Percentiles rank a stretch among this genome's conserved stretches.
Evolutionary conservation across 2,329 filamentous ascomycete species (phyloP).

Genomic region (Alternaria sp.): DNA sequence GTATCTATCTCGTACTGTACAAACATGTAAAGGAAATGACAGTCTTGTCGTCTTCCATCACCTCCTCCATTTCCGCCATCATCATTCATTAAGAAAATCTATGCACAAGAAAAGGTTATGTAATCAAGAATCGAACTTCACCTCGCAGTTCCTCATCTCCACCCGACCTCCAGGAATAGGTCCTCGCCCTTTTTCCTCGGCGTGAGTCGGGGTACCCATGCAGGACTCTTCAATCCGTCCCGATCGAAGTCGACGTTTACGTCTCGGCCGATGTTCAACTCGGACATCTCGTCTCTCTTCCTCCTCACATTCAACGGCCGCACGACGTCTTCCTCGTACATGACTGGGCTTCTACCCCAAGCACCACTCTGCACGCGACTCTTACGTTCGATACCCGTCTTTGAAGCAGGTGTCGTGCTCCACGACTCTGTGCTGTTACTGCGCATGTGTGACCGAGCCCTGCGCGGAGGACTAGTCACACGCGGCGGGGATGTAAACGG

Average conservation of each 20-base stretch:
- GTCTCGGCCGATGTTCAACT: constrained; percentile 25
- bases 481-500: constrained; percentile 30
- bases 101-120: constrained; percentile 11
- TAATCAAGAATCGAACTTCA: constrained; percentile 9
- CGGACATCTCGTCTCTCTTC: constrained; percentile 21
- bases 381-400: constrained; percentile 23
- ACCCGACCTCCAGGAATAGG: constrained; percentile 58
- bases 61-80: neutral
- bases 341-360: constrained; percentile 35
- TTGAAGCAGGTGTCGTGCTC: constrained; percentile 24
- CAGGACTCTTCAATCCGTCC: constrained; percentile 52
- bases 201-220: constrained; percentile 70
- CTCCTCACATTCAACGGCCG: constrained; percentile 36
- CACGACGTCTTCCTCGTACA: constrained; percentile 33
- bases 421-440: constrained; percentile 34
- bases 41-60: constrained; percentile 1
- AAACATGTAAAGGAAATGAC: constrained; percentile 6
- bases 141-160: constrained; percentile 5
- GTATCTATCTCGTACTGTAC: constrained; percentile 18
- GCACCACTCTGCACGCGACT: constrained; percentile 33
- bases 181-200: constrained; percentile 71
- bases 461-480: constrained; percentile 27
- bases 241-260: constrained; percentile 24
- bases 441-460: constrained; percentile 27
- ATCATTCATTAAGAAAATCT: constrained; percentile 2